Evolutionary conservation across 2,329 filamentous ascomycete species (phyloP).

Genomic region (Apiospora pterosperma): DNA sequence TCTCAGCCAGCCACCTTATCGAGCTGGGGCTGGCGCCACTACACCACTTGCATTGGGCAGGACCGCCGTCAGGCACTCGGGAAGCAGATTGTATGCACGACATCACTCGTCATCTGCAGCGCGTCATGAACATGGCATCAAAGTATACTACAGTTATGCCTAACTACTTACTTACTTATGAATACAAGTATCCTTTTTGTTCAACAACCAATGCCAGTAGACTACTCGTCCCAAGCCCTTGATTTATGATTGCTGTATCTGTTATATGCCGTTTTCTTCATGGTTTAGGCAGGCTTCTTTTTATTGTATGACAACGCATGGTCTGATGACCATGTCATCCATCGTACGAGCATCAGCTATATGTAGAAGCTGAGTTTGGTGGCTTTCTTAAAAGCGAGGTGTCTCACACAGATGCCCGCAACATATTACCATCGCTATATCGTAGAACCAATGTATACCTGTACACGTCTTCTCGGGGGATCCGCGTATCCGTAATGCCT

Average conservation of each 20-base stretch:
- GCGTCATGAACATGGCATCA: background rate
- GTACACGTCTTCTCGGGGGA: background rate
- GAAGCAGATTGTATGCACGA: background rate
- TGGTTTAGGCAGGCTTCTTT: background rate
- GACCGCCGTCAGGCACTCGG: background rate
- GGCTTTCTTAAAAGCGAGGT: background rate
- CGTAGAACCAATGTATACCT: background rate
- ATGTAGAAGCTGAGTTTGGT: background rate
- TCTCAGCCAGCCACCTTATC: background rate
- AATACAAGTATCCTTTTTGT: background rate
- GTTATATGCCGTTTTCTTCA: background rate
- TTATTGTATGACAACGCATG: background rate
- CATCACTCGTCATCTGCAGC: background rate
- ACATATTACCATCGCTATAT: background rate
- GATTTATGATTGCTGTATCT: background rate
- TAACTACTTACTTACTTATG: background rate
- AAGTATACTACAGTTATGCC: too few relatives aligned
- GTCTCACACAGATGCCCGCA: background rate
- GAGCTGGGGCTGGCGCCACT: background rate
- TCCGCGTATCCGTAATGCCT: background rate
- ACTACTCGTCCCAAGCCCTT: background rate
- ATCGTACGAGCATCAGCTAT: background rate
- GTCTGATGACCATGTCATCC: background rate
- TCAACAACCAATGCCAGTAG: background rate
- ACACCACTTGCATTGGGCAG: constrained; percentile 1